phyloP scores from a whole-genome alignment of 768 basidiomycete species.

The Boletus rex-veris region DNA sequence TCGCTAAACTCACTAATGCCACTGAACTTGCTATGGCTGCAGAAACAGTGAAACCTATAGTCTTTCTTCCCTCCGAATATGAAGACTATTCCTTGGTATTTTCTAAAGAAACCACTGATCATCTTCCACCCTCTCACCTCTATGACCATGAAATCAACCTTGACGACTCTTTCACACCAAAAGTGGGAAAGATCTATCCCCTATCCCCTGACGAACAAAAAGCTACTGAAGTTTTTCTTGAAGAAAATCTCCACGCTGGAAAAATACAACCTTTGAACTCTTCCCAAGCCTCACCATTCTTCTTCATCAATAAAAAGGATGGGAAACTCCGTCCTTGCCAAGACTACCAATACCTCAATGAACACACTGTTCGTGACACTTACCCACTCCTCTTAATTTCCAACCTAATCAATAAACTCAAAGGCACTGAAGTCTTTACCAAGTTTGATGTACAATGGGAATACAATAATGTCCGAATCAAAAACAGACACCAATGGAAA shows the following conservation, averaged over 20 bases:
- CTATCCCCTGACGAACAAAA: background rate
- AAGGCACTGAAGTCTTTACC: no score
- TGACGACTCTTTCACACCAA: no score
- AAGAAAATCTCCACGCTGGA: background rate
- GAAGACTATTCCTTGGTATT: background rate
- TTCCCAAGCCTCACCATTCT: background rate
- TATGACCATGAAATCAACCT: background rate
- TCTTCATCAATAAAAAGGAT: background rate
- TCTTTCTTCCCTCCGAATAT: background rate
- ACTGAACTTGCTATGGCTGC: no score
- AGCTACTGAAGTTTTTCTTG: background rate
- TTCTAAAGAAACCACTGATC: background rate
- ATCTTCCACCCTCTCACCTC: background rate
- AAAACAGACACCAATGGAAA: no score
- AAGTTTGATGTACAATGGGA: no score
- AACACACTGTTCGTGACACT: no score
- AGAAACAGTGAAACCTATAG: rapidly evolving
- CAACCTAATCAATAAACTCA: no score
- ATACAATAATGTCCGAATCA: no score
- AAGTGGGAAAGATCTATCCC: no score
- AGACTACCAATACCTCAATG: background rate
- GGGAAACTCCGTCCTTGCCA: background rate
- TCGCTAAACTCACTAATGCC: no score
- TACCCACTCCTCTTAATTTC: no score
- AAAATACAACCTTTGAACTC: background rate